phyloP scores from a whole-genome alignment of 345 rosid species.

The Linum tenue region DNA sequence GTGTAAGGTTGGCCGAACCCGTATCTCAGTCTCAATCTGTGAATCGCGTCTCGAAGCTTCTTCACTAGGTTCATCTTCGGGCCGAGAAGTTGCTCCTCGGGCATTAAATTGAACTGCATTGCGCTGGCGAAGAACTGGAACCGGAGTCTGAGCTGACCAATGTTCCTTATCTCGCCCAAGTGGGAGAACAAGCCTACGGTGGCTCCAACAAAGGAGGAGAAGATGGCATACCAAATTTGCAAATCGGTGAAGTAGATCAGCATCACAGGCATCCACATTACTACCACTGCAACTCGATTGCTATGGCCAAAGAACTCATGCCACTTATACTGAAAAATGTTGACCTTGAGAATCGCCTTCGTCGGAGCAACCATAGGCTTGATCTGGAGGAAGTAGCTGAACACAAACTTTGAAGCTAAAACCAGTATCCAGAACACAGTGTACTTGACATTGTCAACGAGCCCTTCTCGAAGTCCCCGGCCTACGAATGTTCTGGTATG shows the following conservation, averaged over 20 bases:
- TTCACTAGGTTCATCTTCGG: slow-evolving; percentile 59
- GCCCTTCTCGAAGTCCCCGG: slow-evolving; percentile 81
- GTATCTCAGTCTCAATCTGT: slow-evolving; percentile 75
- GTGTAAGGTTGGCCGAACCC: slow-evolving; percentile 84
- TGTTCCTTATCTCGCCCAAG: slow-evolving; percentile 90
- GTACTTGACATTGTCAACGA: slow-evolving; percentile 67
- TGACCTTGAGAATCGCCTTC: slow-evolving; percentile 34
- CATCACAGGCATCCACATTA: slow-evolving; percentile 79
- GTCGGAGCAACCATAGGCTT: slow-evolving; percentile 76
- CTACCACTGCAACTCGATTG: slow-evolving; percentile 62
- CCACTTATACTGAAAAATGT: slow-evolving; percentile 52
- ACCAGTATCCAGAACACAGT: slow-evolving; percentile 70
- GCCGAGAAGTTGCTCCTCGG: slow-evolving; percentile 82
- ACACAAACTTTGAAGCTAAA: slow-evolving; percentile 63
- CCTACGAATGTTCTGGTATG: slow-evolving; percentile 69
- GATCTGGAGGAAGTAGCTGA: slow-evolving; percentile 83
- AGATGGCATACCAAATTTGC: slow-evolving; percentile 91
- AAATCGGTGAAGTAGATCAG: slow-evolving; percentile 81
- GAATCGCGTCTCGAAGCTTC: slow-evolving; percentile 79
- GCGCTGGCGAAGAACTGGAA: slow-evolving; percentile 98
- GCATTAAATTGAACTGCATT: slow-evolving; percentile 92
- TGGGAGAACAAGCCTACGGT: slow-evolving; percentile 77
- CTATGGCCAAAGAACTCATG: slow-evolving; percentile 43
- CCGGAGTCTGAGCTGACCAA: slow-evolving; percentile 76
- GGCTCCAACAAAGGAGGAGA: slow-evolving; percentile 80